Conservation (phyloP, 2,329 filamentous ascomycete genomes). For the Aspergillus phoenicis region DNA sequence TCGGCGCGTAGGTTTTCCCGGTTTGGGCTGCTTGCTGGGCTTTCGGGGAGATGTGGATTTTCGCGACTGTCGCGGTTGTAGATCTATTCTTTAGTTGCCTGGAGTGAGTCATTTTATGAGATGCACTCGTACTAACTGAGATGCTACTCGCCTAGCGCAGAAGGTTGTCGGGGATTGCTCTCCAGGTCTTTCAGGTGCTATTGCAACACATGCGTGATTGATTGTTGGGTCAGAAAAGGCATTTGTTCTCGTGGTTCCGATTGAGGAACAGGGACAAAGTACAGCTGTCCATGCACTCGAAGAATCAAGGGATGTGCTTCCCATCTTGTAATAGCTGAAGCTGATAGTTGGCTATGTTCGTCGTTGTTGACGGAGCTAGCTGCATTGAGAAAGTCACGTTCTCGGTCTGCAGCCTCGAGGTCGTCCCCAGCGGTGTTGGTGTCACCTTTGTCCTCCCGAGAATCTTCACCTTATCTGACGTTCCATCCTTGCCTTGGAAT, state of each 20-base stretch:
- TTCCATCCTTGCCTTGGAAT: too few species aligned
- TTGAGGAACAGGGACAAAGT: too few species aligned
- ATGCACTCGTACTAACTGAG: background rate
- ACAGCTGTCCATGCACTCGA: too few species aligned
- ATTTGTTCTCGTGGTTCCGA: too few species aligned
- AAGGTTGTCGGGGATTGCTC: background rate
- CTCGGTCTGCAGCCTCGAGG: background rate
- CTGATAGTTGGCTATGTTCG: too few species aligned
- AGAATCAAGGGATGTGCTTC: too few species aligned
- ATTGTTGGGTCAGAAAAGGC: too few species aligned
- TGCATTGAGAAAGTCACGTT: background rate
- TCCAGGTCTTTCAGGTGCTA: too few species aligned
- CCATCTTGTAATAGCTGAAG: background rate
- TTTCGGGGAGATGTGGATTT: background rate
- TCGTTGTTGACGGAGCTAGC: background rate
- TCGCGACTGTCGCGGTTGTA: constrained; percentile 1
- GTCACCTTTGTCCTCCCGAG: background rate
- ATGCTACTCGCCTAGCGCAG: background rate
- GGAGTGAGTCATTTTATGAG: background rate
- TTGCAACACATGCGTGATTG: too few species aligned
- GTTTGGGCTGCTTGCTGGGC: background rate
- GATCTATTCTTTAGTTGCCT: background rate
- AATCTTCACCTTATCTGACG: background rate
- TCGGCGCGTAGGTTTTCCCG: background rate
- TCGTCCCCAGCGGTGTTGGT: background rate